These are phyloP conservation scores for Chrysochromulina tobinii DNA, from an alignment of 78 protist species.

Conservation along the genomic window DNA sequence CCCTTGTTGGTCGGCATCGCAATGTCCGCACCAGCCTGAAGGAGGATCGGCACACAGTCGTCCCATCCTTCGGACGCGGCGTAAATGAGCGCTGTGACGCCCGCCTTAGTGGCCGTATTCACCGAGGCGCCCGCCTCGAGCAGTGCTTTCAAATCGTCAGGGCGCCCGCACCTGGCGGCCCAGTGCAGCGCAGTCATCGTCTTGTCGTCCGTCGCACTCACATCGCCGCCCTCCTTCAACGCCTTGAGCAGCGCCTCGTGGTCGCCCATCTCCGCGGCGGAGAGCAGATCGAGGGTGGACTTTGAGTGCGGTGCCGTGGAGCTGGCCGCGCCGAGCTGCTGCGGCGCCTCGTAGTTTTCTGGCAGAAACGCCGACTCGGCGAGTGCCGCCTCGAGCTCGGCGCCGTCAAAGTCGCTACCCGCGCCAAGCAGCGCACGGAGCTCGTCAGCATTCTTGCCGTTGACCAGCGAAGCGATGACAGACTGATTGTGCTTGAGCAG, in stretches of 20 bases:
- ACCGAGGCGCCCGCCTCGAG: neutral
- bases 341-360: too few species aligned
- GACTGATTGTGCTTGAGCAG: too few species aligned
- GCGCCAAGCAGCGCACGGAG: too few species aligned
- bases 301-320: too few species aligned
- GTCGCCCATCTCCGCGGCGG: conserved; percentile 25
- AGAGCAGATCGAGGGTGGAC: neutral
- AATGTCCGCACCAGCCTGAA: neutral
- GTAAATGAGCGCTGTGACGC: neutral
- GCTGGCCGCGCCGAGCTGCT: too few species aligned
- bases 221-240: neutral
- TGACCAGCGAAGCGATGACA: too few species aligned
- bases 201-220: neutral
- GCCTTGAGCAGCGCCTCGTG: conserved; percentile 1
- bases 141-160: neutral
- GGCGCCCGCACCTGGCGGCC: conserved; percentile 22
- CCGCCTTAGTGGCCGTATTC: neutral
- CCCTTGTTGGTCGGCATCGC: neutral
- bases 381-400: too few species aligned
- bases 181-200: neutral
- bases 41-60: conserved; percentile 3
- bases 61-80: conserved; percentile 18
- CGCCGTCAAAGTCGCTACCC: too few species aligned
- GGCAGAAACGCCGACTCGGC: too few species aligned
- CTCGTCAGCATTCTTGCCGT: too few species aligned